Percentiles rank a stretch among this genome's conserved stretches.
Conservation (phyloP, 352 stramenopile species). For the Pythium plurisporium region DNA sequence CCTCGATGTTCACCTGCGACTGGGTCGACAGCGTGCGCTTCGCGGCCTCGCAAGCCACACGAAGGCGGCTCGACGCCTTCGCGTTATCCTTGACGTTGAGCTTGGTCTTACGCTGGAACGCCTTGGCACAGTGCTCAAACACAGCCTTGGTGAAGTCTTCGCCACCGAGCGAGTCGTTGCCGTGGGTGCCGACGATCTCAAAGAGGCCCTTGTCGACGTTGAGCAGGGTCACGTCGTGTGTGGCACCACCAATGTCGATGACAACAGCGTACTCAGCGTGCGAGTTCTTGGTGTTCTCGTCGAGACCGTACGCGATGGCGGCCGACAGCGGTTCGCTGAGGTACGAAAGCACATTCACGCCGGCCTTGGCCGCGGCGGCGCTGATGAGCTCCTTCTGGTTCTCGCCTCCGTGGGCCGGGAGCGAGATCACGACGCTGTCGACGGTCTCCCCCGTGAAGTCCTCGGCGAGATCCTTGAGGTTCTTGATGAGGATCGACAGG, state of each 20-base stretch:
- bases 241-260: conserved; percentile 97
- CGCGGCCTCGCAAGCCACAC: conserved; percentile 94
- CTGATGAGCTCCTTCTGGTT: conserved; percentile 75
- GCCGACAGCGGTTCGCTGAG: conserved; percentile 98
- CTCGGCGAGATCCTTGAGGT: conserved; percentile 82
- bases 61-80: conserved; percentile 92
- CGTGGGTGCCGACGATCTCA: conserved; percentile 94
- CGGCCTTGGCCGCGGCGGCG: conserved; percentile 83
- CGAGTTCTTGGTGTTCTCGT: conserved; percentile 86
- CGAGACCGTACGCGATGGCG: conserved; percentile 97
- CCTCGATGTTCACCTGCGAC: conserved; percentile 95
- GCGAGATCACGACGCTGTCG: conserved; percentile 70
- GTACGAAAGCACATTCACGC: conserved; percentile 94
- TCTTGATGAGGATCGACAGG: conserved; percentile 70
- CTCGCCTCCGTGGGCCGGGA: conserved; percentile 66
- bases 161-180: conserved; percentile 94
- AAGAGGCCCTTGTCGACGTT: conserved; percentile 98
- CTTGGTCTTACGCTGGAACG: conserved; percentile 93
- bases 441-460: conserved; percentile 85
- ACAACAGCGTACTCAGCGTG: conserved; percentile 95
- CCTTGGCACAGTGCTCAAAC: conserved; percentile 95
- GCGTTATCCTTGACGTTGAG: conserved; percentile 93
- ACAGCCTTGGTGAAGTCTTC: conserved; percentile 97
- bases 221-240: conserved; percentile 95
- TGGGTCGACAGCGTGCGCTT: conserved; percentile 96